Base-by-base conservation (phyloP, 2,329 filamentous ascomycete genomes). In the Talaromyces pinophilus region DNA sequence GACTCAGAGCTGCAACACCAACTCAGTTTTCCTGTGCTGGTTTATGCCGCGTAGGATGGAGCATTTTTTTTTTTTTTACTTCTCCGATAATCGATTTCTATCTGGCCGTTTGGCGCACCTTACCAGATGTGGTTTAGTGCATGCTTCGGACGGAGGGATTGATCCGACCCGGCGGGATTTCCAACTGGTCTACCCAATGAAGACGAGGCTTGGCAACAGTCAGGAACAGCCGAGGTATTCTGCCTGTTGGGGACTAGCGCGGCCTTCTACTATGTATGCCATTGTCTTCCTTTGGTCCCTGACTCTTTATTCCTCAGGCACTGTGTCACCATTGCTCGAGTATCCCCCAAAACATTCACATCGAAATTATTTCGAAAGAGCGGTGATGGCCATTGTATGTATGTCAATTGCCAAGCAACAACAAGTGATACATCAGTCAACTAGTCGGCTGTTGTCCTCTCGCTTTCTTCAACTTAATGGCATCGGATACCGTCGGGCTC, bases 11-110 rank as follows among this genome's bases (percentile, higher is more conserved):
- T 48, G 50, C 28, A 38, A 63, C 35, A 33, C 38, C 22, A 55
- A 48, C 3, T 67, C 59, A 64, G 70, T 10, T 44, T 44, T 44
- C 42, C 55, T 62, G 78, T 80, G 74, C 76, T 81, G 77, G 75
- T 76, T 72, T 79, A 79, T 81, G 77, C 79, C 60, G 79, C 79
- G 79, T 81, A 81, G 76, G 70, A 71, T 66, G 69, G 73, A 80
- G 76, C 76, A 79, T 80, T 71, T 71, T 57, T 50, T 55, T 55
- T 59, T 57, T 57, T 48, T 7, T 15, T 10, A 42, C 35, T 11
- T 44, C 22, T 30, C 57, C 35, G 57, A 35, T 30, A 19, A 33
- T 33, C 30, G 30, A 35, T 35, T 35, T 22, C 19, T 38, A 11
- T 57, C 30, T 38, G 30, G 11, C 48, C 48, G 61, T 63, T 63